These are phyloP conservation scores for Trifolium repens DNA, from an alignment of 306 rosid genomes.

Conservation along the genomic window DNA sequence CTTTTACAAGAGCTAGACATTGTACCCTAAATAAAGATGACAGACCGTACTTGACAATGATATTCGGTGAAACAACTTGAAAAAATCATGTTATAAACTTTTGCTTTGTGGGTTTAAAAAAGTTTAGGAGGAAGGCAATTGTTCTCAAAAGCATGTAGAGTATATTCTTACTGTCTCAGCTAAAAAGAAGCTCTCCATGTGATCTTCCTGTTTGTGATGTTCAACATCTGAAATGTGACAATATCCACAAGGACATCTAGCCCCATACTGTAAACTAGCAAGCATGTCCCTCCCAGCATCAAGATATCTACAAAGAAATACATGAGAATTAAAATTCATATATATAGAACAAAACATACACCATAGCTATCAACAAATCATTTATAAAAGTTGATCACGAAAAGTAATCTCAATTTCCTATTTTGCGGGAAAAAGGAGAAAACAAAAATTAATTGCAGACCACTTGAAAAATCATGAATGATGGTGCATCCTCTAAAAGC, in stretches of 20 bases:
- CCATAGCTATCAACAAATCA: constrained; percentile 19
- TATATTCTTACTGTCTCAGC: constrained; percentile 83
- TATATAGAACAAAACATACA: constrained; percentile 20
- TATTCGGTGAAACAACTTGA: constrained; percentile 34
- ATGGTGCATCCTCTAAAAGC: constrained; percentile 22
- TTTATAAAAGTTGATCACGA: constrained; percentile 9
- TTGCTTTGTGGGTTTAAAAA: constrained; percentile 17
- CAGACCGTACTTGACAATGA: constrained; percentile 23
- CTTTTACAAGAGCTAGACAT: constrained; percentile 11
- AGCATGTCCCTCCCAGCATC: constrained; percentile 95
- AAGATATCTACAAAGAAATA: constrained; percentile 73
- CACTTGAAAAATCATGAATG: constrained; percentile 15
- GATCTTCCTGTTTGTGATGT: constrained; percentile 87
- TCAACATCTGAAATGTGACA: constrained; percentile 98
- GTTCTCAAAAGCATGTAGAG: constrained; percentile 34
- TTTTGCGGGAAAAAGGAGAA: background rate
- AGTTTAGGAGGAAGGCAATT: constrained; percentile 22
- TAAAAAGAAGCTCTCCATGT: constrained; percentile 98
- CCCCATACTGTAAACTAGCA: constrained; percentile 86
- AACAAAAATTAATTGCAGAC: background rate
- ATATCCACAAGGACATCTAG: constrained; percentile 93
- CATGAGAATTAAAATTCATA: constrained; percentile 25
- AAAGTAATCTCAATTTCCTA: constrained; percentile 26
- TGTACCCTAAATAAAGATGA: constrained; percentile 7
- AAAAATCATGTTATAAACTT: constrained; percentile 13